Percentiles rank a stretch among this genome's conserved stretches.
Evolutionary conservation across 306 rosid genomes (phyloP).

Genomic region (Ochetophila trinervis): DNA sequence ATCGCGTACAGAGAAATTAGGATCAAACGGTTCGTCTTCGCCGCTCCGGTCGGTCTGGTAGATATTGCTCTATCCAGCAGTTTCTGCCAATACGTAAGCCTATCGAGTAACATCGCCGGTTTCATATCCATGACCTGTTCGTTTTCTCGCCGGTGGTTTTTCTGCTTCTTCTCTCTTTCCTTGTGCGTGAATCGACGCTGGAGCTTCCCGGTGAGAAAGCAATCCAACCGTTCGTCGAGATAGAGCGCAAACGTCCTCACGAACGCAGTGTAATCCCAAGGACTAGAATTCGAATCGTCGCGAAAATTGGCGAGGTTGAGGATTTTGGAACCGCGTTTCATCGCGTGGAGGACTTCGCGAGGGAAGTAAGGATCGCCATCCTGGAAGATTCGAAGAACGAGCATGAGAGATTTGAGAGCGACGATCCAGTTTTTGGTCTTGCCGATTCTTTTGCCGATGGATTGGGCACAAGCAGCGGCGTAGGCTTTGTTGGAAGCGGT

Average conservation of each 20-base stretch:
- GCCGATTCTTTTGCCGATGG: conserved; percentile 59
- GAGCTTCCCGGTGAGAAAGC: conserved; percentile 74
- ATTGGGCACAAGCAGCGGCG: conserved; percentile 61
- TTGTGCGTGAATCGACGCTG: conserved; percentile 44
- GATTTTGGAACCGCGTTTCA: conserved; percentile 70
- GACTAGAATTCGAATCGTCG: conserved; percentile 71
- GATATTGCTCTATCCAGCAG: conserved; percentile 70
- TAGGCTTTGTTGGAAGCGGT: conserved; percentile 48
- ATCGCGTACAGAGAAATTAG: conserved; percentile 54
- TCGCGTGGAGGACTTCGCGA: conserved; percentile 60
- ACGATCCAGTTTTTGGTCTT: conserved; percentile 74
- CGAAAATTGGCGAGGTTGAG: conserved; percentile 70
- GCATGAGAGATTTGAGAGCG: conserved; percentile 69
- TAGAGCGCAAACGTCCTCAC: conserved; percentile 66
- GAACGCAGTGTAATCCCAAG: conserved; percentile 75
- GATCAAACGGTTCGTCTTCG: conserved; percentile 47
- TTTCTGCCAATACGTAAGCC: conserved; percentile 62
- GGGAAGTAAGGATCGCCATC: conserved; percentile 87
- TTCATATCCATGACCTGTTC: conserved; percentile 65
- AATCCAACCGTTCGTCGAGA: conserved; percentile 77
- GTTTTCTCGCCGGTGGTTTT: neutral
- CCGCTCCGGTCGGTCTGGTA: conserved; percentile 57
- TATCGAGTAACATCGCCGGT: conserved; percentile 52
- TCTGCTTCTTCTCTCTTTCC: conserved; percentile 12
- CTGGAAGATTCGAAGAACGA: conserved; percentile 70